Percentiles rank a stretch among this genome's conserved stretches.
Conservation (phyloP, 495 filamentous ascomycete genomes). For the Trichoderma orchidacearum region DNA sequence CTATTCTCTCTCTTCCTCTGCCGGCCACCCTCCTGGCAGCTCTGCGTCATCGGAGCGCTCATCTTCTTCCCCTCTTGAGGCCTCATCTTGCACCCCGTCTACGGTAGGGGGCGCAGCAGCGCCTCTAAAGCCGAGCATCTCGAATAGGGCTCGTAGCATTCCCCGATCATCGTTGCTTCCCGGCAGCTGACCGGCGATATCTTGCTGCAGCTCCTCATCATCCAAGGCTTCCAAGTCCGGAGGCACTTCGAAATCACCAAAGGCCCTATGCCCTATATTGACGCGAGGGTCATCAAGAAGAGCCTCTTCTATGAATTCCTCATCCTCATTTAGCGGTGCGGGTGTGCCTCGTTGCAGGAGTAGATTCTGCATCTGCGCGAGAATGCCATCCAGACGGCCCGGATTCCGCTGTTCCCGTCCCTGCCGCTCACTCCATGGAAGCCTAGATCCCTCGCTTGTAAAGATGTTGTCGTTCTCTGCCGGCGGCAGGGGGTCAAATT, state of each 20-base stretch:
- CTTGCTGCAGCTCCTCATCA: background rate
- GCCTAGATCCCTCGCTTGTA: constrained; percentile 21
- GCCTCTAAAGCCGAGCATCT: constrained; percentile 8
- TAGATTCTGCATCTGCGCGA: background rate
- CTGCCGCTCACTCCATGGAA: constrained; percentile 12
- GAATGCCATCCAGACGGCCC: background rate
- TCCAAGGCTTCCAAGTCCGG: background rate
- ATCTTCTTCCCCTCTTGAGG: constrained; percentile 2
- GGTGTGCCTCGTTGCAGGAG: background rate
- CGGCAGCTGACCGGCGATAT: constrained; percentile 3
- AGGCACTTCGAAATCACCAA: background rate
- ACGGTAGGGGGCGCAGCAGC: constrained; percentile 4
- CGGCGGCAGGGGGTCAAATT: constrained; percentile 62
- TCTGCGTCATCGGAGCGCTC: constrained; percentile 7
- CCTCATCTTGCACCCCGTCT: constrained; percentile 3
- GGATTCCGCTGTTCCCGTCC: constrained; percentile 3
- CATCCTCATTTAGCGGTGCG: background rate
- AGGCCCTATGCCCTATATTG: background rate
- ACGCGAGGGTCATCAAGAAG: too few species aligned
- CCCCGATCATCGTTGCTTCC: constrained; percentile 2
- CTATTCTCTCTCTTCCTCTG: background rate
- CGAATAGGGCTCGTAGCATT: constrained; percentile 8
- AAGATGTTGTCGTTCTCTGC: constrained; percentile 27
- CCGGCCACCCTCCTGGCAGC: constrained; percentile 4
- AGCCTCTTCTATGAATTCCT: background rate